Conservation (phyloP, 345 rosid species). For the Murraya koenigii region DNA sequence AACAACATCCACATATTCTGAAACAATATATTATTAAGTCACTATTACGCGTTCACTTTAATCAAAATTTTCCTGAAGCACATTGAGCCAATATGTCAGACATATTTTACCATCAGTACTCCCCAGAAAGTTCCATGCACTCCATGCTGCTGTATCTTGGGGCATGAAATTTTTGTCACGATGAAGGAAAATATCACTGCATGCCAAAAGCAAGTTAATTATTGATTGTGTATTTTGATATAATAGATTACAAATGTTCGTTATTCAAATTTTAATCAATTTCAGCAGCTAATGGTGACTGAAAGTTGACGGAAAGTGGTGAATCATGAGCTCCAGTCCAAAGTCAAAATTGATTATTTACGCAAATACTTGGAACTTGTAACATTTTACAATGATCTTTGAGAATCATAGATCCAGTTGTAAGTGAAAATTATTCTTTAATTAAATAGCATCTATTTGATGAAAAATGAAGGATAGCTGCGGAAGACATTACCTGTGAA, state of each 20-base stretch:
- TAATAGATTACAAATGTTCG: neutral
- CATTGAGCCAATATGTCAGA: conserved; percentile 91
- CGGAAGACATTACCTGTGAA: conserved; percentile 51
- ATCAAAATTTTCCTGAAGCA: conserved; percentile 65
- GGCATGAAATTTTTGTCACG: conserved; percentile 80
- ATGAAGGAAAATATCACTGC: conserved; percentile 71
- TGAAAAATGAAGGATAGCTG: neutral
- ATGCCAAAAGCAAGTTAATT: conserved; percentile 32
- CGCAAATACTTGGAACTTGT: no score
- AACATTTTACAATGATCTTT: no score
- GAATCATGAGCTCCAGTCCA: no score
- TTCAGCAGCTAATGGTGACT: neutral
- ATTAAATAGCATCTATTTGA: no score
- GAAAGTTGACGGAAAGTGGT: no score
- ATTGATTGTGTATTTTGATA: neutral
- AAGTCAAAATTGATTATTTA: no score
- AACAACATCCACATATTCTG: neutral
- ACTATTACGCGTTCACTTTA: neutral
- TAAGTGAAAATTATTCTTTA: no score
- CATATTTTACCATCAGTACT: conserved; percentile 58
- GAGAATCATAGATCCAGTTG: no score
- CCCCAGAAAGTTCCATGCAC: conserved; percentile 95
- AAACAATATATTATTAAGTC: no score
- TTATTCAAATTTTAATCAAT: neutral
- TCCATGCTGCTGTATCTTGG: conserved; percentile 72